phyloP scores from a whole-genome alignment of 495 filamentous ascomycete genomes.

The Opeltia flavorubescens region DNA sequence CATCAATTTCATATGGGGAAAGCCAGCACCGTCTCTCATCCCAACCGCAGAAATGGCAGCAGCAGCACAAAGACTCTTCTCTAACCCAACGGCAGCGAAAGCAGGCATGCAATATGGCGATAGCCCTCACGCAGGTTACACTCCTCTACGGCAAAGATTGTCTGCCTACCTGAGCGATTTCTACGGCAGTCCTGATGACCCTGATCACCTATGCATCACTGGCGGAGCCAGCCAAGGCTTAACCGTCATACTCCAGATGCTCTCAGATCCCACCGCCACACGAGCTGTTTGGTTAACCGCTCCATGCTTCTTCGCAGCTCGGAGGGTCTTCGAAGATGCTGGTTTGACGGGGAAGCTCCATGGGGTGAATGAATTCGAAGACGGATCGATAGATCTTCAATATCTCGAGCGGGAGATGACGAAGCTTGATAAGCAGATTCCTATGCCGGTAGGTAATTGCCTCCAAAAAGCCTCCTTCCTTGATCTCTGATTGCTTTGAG shows the following conservation, averaged over 20 bases:
- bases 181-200: slow-evolving; percentile 32
- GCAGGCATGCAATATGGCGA: slow-evolving; percentile 59
- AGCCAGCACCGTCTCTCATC: slow-evolving; percentile 59
- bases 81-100: slow-evolving; percentile 37
- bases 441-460: too few relatives aligned
- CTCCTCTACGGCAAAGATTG: slow-evolving; percentile 46
- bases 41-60: slow-evolving; percentile 41
- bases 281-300: slow-evolving; percentile 63
- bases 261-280: slow-evolving; percentile 65
- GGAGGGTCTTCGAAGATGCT: slow-evolving; percentile 64
- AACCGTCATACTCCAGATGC: slow-evolving; percentile 55
- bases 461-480: too few relatives aligned
- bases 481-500: too few relatives aligned
- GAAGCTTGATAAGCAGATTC: not conserved
- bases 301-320: slow-evolving; percentile 69
- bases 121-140: slow-evolving; percentile 64
- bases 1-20: slow-evolving; percentile 58
- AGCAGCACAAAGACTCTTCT: slow-evolving; percentile 42
- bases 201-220: slow-evolving; percentile 61
- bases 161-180: slow-evolving; percentile 53
- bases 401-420: not conserved
- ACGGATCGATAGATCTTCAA: slow-evolving; percentile 28
- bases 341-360: slow-evolving; percentile 48
- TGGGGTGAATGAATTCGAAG: slow-evolving; percentile 58
- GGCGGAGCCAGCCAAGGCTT: slow-evolving; percentile 69